Evolutionary conservation across 1,284 basidiomycete genomes (phyloP).

Genomic region (Pseudozyma thailandica): DNA sequence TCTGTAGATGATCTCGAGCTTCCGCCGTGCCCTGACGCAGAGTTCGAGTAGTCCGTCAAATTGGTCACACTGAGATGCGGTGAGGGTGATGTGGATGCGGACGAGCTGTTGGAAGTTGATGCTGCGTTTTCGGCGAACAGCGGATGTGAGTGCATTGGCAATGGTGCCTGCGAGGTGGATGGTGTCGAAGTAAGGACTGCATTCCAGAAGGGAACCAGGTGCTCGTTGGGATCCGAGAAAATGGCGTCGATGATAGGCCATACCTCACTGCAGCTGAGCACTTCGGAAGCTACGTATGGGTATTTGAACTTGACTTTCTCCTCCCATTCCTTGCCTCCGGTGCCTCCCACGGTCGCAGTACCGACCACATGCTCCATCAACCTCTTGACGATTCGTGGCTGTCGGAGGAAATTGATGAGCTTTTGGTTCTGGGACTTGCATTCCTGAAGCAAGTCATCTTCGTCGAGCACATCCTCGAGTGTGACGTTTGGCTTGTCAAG

Average conservation of each 20-base stretch:
- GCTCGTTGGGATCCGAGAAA: slow-evolving; percentile 76
- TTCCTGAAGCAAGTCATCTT: slow-evolving; percentile 92
- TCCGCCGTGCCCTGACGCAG: slow-evolving; percentile 19
- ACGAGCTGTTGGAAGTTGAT: slow-evolving; percentile 20
- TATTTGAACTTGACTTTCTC: slow-evolving; percentile 72
- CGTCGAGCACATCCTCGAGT: slow-evolving; percentile 90
- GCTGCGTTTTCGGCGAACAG: slow-evolving; percentile 53
- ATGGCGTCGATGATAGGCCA: slow-evolving; percentile 93
- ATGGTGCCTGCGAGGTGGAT: slow-evolving; percentile 54
- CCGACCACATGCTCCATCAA: slow-evolving; percentile 86
- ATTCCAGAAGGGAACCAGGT: slow-evolving; percentile 81
- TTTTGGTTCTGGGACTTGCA: slow-evolving; percentile 93
- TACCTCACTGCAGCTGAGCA: slow-evolving; percentile 87
- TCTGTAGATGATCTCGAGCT: slow-evolving; percentile 34
- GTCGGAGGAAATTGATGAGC: slow-evolving; percentile 84
- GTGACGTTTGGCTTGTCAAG: slow-evolving; percentile 68
- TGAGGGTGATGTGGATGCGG: slow-evolving; percentile 35
- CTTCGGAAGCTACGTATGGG: slow-evolving; percentile 92
- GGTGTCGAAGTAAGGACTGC: slow-evolving; percentile 81
- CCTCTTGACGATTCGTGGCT: slow-evolving; percentile 80
- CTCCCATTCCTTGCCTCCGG: slow-evolving; percentile 65
- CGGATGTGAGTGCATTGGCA: slow-evolving; percentile 65
- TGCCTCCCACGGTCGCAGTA: slow-evolving; percentile 81
- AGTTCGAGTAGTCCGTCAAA: slow-evolving; percentile 27
- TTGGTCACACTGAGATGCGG: slow-evolving; percentile 47